These are phyloP conservation scores for Neoboletus magnificus DNA, from an alignment of 768 basidiomycete genomes.

Conservation along the genomic window DNA sequence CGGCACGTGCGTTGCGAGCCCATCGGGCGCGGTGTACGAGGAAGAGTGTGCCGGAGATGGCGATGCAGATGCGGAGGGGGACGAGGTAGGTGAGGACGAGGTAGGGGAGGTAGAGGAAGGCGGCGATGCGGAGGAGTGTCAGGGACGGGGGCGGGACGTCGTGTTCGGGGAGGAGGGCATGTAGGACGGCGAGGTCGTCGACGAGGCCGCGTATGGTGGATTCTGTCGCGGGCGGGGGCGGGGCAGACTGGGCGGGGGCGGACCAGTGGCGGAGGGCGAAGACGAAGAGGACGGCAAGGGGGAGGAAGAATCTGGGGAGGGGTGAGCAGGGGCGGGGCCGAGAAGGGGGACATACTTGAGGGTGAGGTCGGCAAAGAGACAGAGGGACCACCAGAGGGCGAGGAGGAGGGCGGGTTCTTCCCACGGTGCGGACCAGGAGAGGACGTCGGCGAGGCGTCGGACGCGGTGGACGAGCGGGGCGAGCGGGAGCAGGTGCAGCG, in stretches of 20 bases:
- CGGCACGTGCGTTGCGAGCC: conserved; percentile 50
- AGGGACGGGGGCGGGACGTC: conserved; percentile 28
- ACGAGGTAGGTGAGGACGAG: conserved; percentile 61
- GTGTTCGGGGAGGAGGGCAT: conserved; percentile 50
- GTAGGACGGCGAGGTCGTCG: conserved; percentile 63
- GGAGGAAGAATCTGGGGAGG: conserved; percentile 53
- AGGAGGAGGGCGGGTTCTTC: conserved; percentile 66
- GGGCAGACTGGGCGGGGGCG: conserved; percentile 9
- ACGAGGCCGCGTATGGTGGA: conserved; percentile 50
- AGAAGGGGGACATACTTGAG: conserved; percentile 42
- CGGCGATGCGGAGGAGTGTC: conserved; percentile 53
- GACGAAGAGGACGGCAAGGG: conserved; percentile 44
- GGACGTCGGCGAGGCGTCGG: conserved; percentile 44
- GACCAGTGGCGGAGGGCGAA: conserved; percentile 33
- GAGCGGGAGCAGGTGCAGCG: conserved; percentile 57
- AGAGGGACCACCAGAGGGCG: conserved; percentile 74
- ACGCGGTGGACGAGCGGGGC: conserved; percentile 48
- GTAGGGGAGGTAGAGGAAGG: conserved; percentile 61
- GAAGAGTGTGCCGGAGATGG: conserved; percentile 53
- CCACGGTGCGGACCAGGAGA: conserved; percentile 56
- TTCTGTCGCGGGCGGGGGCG: conserved; percentile 48
- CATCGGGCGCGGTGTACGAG: conserved; percentile 69
- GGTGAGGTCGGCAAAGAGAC: conserved; percentile 52
- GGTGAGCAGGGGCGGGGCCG: neutral
- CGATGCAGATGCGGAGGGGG: conserved; percentile 59